Conservation (phyloP, 2,329 filamentous ascomycete genomes). For the Cladobotryum mycophilum region DNA sequence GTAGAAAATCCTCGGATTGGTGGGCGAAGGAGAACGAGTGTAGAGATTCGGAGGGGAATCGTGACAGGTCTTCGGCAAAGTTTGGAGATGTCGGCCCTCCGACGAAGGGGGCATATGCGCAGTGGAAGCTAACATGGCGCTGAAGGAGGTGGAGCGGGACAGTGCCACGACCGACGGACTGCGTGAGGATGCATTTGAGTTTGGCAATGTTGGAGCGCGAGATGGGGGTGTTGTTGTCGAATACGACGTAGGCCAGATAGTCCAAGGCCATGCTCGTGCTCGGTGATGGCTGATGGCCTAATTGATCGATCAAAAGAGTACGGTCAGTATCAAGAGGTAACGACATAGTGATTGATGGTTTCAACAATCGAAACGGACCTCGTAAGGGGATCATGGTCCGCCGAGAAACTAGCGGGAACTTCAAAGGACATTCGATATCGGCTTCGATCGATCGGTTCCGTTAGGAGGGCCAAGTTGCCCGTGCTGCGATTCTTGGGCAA, state of each 20-base stretch:
- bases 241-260: slow-evolving; percentile 87
- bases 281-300: slow-evolving; percentile 75
- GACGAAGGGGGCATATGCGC: slow-evolving; percentile 47
- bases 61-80: slow-evolving; percentile 80
- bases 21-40: slow-evolving; percentile 98
- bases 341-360: not conserved
- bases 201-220: slow-evolving; percentile 57
- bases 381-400: slow-evolving; percentile 64
- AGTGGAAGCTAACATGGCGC: slow-evolving; percentile 54
- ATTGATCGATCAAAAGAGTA: slow-evolving; percentile 14
- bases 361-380: slow-evolving; percentile 47
- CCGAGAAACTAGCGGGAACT: slow-evolving; percentile 49
- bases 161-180: slow-evolving; percentile 49
- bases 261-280: slow-evolving; percentile 82
- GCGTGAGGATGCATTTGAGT: slow-evolving; percentile 56
- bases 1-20: slow-evolving; percentile 85
- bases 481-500: slow-evolving; percentile 61
- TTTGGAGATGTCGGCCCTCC: slow-evolving; percentile 66
- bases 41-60: slow-evolving; percentile 91
- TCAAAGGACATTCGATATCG: slow-evolving; percentile 73
- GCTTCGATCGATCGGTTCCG: slow-evolving; percentile 47
- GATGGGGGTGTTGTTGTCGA: slow-evolving; percentile 69
- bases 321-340: slow-evolving; percentile 20
- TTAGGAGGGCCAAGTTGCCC: slow-evolving; percentile 49
- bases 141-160: slow-evolving; percentile 67